A percentile compares a stretch with the other conserved stretches of the same genome.
Evolutionary conservation across 2,329 filamentous ascomycete species (phyloP).

Genomic region (Pleurostoma richardsiae): DNA sequence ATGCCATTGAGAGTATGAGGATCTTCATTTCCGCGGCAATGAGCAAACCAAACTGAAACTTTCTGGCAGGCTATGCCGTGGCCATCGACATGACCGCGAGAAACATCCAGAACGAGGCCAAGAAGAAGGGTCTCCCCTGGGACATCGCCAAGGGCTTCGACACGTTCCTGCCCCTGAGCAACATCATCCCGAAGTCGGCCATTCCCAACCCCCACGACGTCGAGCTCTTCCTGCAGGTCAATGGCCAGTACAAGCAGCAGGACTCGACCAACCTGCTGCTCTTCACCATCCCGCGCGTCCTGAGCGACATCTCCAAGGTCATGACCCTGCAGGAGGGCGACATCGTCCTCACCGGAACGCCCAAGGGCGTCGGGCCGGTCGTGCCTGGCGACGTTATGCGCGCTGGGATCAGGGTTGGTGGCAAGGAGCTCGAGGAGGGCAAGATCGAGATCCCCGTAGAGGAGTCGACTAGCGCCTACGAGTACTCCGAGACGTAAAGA

Average conservation of each 20-base stretch:
- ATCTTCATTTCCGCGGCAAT: neutral
- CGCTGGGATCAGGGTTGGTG: constrained; percentile 73
- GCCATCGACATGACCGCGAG: constrained; percentile 97
- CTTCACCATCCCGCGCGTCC: constrained; percentile 78
- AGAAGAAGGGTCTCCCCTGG: constrained; percentile 96
- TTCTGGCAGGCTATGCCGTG: constrained; percentile 67
- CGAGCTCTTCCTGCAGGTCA: constrained; percentile 81
- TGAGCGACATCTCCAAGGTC: constrained; percentile 89
- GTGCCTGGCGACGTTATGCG: constrained; percentile 82
- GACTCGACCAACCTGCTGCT: constrained; percentile 95
- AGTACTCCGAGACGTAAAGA: constrained; percentile 67
- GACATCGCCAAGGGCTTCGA: constrained; percentile 96
- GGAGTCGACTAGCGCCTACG: constrained; percentile 72
- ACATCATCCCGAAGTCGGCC: constrained; percentile 71
- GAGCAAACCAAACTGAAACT: constrained; percentile 2
- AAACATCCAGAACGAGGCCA: constrained; percentile 93
- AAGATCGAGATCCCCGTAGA: constrained; percentile 78
- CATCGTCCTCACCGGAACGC: constrained; percentile 92
- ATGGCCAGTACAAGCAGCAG: constrained; percentile 70
- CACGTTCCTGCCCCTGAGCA: constrained; percentile 86
- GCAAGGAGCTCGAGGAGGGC: constrained; percentile 79
- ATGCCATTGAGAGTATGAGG: constrained; percentile 69
- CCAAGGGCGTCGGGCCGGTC: constrained; percentile 88
- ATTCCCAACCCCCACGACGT: constrained; percentile 86
- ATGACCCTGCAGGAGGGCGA: constrained; percentile 93